A percentile compares a stretch with the other conserved stretches of the same genome.
phyloP scores from a whole-genome alignment of 2,329 filamentous ascomycete species.

The Colletotrichum plurivorum region DNA sequence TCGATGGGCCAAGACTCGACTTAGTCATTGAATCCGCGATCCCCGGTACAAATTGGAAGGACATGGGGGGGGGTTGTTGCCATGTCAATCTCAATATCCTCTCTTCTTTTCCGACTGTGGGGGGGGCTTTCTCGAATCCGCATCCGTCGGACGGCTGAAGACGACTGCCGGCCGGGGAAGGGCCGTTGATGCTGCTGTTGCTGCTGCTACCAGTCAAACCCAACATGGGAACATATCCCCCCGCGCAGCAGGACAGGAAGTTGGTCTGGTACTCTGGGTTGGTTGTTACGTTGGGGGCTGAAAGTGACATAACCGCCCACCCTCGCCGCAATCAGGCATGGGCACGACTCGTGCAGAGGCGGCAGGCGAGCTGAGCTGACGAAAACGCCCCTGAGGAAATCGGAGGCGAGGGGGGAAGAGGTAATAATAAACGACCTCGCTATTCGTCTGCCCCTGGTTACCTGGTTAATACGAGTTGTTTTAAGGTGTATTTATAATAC shows the following conservation, averaged over 20 bases:
- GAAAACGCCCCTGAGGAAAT: too few species aligned
- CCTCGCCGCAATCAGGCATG: constrained; percentile 25
- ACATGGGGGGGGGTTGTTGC: not conserved
- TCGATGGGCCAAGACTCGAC: constrained; percentile 2
- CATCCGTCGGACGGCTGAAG: not conserved
- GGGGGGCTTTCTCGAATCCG: not conserved
- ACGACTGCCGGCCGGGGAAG: not conserved
- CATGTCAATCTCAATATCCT: constrained; percentile 15
- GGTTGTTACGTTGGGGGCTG: constrained; percentile 22
- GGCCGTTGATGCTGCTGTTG: not conserved
- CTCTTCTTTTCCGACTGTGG: not conserved
- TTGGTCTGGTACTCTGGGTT: constrained; percentile 1
- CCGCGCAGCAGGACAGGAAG: not conserved
- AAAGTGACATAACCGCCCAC: constrained; percentile 28
- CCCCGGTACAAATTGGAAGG: constrained; percentile 3
- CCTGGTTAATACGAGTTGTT: not conserved
- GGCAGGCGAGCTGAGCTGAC: constrained; percentile 15
- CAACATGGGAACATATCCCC: not conserved
- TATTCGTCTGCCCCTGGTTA: not conserved
- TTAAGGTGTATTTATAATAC: not conserved
- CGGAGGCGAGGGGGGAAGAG: too few species aligned
- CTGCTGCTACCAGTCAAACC: constrained; percentile 4
- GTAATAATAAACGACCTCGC: not conserved
- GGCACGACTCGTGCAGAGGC: constrained; percentile 29
- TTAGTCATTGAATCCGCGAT: constrained; percentile 24